Conservation (phyloP, 2,329 filamentous ascomycete genomes). For the Alternaria arborescens region DNA sequence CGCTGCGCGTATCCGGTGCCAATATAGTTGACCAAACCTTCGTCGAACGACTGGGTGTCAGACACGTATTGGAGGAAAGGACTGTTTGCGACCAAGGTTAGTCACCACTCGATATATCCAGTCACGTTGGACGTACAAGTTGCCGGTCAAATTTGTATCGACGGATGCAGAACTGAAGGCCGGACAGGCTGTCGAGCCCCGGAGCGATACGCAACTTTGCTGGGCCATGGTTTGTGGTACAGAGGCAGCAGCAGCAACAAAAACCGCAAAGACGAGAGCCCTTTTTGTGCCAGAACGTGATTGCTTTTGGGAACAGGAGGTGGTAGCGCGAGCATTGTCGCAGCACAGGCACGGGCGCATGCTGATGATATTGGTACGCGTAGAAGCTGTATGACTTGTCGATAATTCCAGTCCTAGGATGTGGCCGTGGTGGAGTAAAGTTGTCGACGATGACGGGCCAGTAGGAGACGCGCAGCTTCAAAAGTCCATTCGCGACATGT, state of each 20-base stretch:
- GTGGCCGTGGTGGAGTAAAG: constrained; percentile 21
- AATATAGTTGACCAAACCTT: constrained; percentile 76
- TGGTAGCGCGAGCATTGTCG: constrained; percentile 17
- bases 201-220: constrained; percentile 70
- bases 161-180: constrained; percentile 78
- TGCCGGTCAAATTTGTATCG: constrained; percentile 69
- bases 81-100: constrained; percentile 57
- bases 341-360: constrained; percentile 31
- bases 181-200: constrained; percentile 73
- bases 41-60: constrained; percentile 78
- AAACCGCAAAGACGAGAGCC: constrained; percentile 35
- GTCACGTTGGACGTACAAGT: constrained; percentile 65
- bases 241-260: constrained; percentile 39
- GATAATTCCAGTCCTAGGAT: constrained; percentile 17
- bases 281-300: constrained; percentile 23
- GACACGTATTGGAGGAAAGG: constrained; percentile 87
- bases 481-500: constrained; percentile 42
- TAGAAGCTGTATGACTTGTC: constrained; percentile 20
- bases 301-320: constrained; percentile 35
- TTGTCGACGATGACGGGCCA: constrained; percentile 29
- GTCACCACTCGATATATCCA: not conserved
- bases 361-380: constrained; percentile 14
- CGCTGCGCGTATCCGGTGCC: constrained; percentile 75
- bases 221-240: constrained; percentile 50
- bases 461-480: constrained; percentile 43